Evolutionary conservation across 116 monocot genomes (phyloP).

Genomic region (Iris pallida): DNA sequence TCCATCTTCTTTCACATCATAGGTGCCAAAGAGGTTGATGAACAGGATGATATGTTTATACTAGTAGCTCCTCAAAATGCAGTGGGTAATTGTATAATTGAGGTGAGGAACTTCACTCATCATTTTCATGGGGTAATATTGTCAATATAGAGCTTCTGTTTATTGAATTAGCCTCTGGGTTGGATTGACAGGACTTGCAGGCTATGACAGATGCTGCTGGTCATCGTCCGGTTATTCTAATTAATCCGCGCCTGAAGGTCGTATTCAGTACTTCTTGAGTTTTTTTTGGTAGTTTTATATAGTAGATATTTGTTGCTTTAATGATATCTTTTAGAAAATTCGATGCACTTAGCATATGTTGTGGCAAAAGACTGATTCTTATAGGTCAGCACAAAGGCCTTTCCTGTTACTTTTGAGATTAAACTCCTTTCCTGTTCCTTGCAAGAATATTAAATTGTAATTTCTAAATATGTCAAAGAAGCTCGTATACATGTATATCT

Average conservation of each 20-base stretch:
- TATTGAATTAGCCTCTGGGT: neutral
- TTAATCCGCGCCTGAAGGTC: conserved; percentile 96
- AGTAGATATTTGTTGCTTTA: neutral
- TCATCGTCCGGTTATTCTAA: conserved; percentile 79
- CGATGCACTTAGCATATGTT: neutral
- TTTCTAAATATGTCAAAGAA: too few relatives aligned
- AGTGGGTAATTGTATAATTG: conserved; percentile 94
- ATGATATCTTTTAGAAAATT: neutral
- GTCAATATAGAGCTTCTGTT: neutral
- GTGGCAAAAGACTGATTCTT: too few relatives aligned
- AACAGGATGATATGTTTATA: conserved; percentile 90
- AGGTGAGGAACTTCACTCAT: conserved; percentile 38
- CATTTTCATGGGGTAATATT: neutral
- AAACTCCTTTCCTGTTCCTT: neutral
- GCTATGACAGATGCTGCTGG: conserved; percentile 91
- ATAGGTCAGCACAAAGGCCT: neutral
- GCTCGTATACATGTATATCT: too few relatives aligned
- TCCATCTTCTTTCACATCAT: conserved; percentile 10
- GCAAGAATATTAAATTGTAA: too few relatives aligned
- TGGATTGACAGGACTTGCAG: conserved; percentile 56
- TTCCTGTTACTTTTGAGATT: neutral
- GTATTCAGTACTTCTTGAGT: neutral
- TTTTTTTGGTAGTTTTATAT: neutral
- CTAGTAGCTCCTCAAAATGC: conserved; percentile 95
- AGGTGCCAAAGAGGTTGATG: conserved; percentile 79